Evolutionary conservation across 768 basidiomycete genomes (phyloP), one percentile per base, ranked within the genome.

Genomic region (Amanita brunnescens): DNA sequence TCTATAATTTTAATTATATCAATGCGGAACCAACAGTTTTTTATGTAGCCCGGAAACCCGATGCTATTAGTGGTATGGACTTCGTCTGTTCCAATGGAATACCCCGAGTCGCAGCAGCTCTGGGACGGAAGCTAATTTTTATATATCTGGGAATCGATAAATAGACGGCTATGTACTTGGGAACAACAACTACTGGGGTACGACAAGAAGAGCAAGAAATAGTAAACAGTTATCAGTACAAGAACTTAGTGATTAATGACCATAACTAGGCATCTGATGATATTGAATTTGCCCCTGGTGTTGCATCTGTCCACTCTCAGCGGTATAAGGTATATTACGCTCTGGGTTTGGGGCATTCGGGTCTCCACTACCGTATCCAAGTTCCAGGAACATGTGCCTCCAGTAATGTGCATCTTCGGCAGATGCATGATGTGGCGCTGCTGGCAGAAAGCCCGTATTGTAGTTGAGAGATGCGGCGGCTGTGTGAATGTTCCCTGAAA

Each of bases 31-130:
- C 87, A 23, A 79, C 77, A 13, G 65, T 72, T 7, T 78, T 89
- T 46, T 66, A 65, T 38, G 60, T 91, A 49, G 74, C 75, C 23
- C 71, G 79, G 23, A 77, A 77, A 21, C 88, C 88, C 13, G 76
- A 83, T 63, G 71, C 74, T 54, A 70, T 89, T 30, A 75, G 76
- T 47, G 83, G 87, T 62, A 87, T 91, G 58, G 89, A 91, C 67
- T 91, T 89, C 65, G 66, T 91, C 45, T 73, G 75, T 2, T 54
- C 74, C 21, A 70, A 66, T 38, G 80, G 80, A 20, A 82, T 81
- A 52, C 83, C 83, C 39, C 70, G 80, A 29, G 75, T 91, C 50
- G 89, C 76, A 2, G 80, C 81, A 8, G 85, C 83, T 7, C 71
- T 85, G 20, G 84, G 84, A 32, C 66, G 71, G 48, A 75, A 75